phyloP scores from a whole-genome alignment of 108 stramenopile genomes.

The Schizochytrium sp. region DNA sequence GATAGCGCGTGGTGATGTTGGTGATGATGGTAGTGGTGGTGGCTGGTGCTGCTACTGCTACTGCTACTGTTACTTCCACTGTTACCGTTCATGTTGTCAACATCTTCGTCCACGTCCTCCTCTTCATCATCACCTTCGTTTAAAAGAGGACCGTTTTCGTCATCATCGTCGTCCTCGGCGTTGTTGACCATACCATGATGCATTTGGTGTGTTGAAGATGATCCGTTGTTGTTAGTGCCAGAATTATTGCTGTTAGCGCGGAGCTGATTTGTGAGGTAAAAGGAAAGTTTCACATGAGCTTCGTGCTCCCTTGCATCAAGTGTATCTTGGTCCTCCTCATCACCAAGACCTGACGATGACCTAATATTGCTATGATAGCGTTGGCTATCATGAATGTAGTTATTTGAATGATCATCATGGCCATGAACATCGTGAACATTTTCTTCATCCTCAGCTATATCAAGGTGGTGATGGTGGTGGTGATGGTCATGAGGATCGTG shows the following conservation, averaged over 20 bases:
- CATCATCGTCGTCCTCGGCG: neutral
- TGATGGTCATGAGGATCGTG: conserved; percentile 5
- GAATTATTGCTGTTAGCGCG: neutral
- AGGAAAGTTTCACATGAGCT: conserved; percentile 11
- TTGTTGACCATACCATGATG: neutral
- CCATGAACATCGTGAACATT: neutral
- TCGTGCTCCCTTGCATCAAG: neutral
- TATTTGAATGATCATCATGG: neutral
- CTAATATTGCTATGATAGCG: too few relatives aligned
- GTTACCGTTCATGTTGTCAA: too few relatives aligned
- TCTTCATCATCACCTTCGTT: too few relatives aligned
- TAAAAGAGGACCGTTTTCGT: neutral
- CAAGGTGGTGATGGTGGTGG: neutral
- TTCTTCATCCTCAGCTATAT: neutral
- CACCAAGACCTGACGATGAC: too few relatives aligned
- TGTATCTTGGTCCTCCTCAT: too few relatives aligned
- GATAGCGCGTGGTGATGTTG: too few relatives aligned
- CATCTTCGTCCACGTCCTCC: too few relatives aligned
- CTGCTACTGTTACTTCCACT: too few relatives aligned
- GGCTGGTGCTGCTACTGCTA: too few relatives aligned
- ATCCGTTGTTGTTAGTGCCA: neutral
- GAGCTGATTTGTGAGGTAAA: conserved; percentile 26
- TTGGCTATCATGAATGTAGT: too few relatives aligned
- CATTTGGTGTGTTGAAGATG: too few relatives aligned
- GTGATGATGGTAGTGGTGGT: too few relatives aligned